phyloP scores from a whole-genome alignment of 1,284 basidiomycete genomes.

The Apiotrichum porosum region DNA sequence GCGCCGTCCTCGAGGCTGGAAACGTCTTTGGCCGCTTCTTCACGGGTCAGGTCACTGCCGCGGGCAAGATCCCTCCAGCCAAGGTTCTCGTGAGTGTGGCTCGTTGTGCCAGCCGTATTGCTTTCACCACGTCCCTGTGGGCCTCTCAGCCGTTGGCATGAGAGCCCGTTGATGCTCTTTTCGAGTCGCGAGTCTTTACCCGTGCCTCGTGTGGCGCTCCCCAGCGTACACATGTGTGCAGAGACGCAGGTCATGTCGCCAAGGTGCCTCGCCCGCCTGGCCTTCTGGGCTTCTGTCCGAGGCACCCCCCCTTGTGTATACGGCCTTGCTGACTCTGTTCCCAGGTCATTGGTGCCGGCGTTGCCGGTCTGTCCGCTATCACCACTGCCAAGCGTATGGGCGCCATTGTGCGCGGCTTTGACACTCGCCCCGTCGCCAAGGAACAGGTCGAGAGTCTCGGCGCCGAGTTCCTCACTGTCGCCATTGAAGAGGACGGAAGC shows the following conservation, averaged over 20 bases:
- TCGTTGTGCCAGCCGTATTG: too few species aligned
- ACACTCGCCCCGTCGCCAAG: constrained; percentile 71
- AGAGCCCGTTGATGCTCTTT: too few species aligned
- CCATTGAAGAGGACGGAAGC: constrained; percentile 69
- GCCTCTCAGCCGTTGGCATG: too few species aligned
- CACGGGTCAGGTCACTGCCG: constrained; percentile 80
- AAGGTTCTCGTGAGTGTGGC: constrained; percentile 58
- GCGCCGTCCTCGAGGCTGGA: constrained; percentile 77
- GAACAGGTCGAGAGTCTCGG: constrained; percentile 82
- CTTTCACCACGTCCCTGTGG: too few species aligned
- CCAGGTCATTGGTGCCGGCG: constrained; percentile 70
- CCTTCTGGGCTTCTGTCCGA: background rate
- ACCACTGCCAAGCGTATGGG: constrained; percentile 71
- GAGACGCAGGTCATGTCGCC: too few species aligned
- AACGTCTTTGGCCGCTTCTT: constrained; percentile 80
- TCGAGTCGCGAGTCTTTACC: too few species aligned
- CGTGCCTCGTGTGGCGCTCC: too few species aligned
- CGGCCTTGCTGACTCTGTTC: too few species aligned
- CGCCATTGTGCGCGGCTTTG: constrained; percentile 78
- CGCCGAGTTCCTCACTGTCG: constrained; percentile 76
- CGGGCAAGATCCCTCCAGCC: constrained; percentile 70
- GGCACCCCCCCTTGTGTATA: too few species aligned
- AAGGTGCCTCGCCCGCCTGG: too few species aligned
- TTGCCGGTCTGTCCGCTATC: constrained; percentile 78
- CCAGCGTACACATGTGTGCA: too few species aligned